Evolutionary conservation across 495 filamentous ascomycete species (phyloP).

Genomic region (Hypoxylon intermedium): DNA sequence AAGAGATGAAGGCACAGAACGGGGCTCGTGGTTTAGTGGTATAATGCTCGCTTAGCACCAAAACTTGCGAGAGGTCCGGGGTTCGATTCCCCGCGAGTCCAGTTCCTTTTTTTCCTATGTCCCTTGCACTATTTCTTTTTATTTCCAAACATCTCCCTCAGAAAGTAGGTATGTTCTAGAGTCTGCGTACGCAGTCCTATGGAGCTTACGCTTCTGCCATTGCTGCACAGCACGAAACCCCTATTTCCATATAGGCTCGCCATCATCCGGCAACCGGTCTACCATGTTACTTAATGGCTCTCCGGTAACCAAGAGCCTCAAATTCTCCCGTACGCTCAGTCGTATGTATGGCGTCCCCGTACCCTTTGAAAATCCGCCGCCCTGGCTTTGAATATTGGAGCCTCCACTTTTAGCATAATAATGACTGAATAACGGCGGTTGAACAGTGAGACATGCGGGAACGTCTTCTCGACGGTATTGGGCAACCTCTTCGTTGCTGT

Average conservation of each 20-base stretch:
- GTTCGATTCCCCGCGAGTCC: slow-evolving; percentile 19
- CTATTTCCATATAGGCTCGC: slow-evolving; percentile 32
- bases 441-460: slow-evolving; percentile 53
- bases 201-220: no score
- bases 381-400: slow-evolving; percentile 54
- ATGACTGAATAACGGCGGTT: slow-evolving; percentile 58
- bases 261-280: slow-evolving; percentile 53
- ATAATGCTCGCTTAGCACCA: not conserved
- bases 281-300: slow-evolving; percentile 28
- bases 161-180: not conserved
- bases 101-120: not conserved
- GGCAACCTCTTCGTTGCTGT: not conserved
- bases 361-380: slow-evolving; percentile 51
- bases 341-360: slow-evolving; percentile 55
- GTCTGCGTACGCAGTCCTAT: no score
- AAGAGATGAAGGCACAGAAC: no score
- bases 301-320: slow-evolving; percentile 46
- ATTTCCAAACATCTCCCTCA: not conserved
- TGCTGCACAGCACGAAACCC: not conserved
- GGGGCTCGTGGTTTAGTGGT: not conserved
- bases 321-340: slow-evolving; percentile 52
- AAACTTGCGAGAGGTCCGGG: not conserved
- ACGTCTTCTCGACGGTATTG: not conserved
- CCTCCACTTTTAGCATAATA: slow-evolving; percentile 47
- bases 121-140: not conserved